Evolutionary conservation across 164 flowering plant species (phyloP).

Genomic region (Santalum album): DNA sequence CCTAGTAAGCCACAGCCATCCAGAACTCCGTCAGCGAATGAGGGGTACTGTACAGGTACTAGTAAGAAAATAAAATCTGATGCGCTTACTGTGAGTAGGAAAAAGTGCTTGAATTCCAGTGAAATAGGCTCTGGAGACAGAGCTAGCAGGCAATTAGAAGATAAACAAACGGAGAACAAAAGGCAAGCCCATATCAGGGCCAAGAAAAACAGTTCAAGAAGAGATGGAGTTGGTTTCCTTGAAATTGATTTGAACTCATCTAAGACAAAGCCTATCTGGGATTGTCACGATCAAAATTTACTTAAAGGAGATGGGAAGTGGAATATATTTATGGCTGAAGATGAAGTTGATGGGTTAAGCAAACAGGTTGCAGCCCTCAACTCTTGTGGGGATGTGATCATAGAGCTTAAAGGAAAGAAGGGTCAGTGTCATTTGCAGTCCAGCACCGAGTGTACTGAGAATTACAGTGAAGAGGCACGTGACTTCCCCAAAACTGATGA

Average conservation of each 20-base stretch:
- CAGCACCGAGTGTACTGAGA: neutral
- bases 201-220: neutral
- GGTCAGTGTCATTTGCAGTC: neutral
- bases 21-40: neutral
- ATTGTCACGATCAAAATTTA: neutral
- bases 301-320: constrained; percentile 16
- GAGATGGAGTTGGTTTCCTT: neutral
- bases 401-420: constrained; percentile 5
- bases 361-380: constrained; percentile 12
- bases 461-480: neutral
- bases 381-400: constrained; percentile 7
- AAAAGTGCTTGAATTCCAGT: neutral
- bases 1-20: neutral
- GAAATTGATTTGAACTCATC: neutral
- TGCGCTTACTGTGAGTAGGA: neutral
- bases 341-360: constrained; percentile 17
- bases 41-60: neutral
- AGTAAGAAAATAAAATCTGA: neutral
- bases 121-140: neutral
- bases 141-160: neutral
- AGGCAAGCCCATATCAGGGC: neutral
- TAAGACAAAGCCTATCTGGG: too few relatives aligned
- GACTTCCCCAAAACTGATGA: neutral
- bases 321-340: constrained; percentile 12
- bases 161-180: neutral